Evolutionary conservation across 2,329 filamentous ascomycete species (phyloP).

Genomic region (Seiridium cupressi): DNA sequence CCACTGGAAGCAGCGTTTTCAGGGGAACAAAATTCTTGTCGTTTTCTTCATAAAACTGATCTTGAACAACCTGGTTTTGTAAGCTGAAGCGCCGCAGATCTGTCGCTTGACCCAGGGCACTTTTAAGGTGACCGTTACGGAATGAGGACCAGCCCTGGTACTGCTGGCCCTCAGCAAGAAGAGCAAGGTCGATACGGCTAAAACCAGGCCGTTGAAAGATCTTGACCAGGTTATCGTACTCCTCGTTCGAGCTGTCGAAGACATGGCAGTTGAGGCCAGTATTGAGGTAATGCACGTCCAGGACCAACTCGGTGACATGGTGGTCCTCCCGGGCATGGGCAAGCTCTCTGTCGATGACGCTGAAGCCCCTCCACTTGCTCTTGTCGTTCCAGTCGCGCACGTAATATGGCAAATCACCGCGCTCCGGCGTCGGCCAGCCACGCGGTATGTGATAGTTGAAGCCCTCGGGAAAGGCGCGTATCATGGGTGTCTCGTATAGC

Average conservation of each 20-base stretch:
- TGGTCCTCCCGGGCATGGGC: conserved; percentile 14
- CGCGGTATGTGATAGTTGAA: conserved; percentile 37
- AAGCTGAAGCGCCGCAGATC: conserved; percentile 20
- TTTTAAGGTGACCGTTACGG: conserved; percentile 14
- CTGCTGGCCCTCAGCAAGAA: conserved; percentile 13
- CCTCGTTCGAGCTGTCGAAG: conserved; percentile 22
- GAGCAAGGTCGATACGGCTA: conserved; percentile 22
- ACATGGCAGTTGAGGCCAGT: conserved; percentile 30
- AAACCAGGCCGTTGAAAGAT: conserved; percentile 24
- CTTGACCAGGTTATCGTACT: conserved; percentile 21
- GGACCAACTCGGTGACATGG: conserved; percentile 30
- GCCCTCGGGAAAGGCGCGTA: conserved; percentile 34
- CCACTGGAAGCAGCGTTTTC: conserved; percentile 25
- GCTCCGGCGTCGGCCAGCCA: conserved; percentile 22
- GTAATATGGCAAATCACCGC: not conserved
- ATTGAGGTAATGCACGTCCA: conserved; percentile 27
- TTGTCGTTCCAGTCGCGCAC: conserved; percentile 4
- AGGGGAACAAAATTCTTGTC: conserved; percentile 17
- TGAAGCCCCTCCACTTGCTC: conserved; percentile 30
- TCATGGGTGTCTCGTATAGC: conserved; percentile 39
- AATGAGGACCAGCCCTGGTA: conserved; percentile 9
- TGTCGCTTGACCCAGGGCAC: conserved; percentile 13
- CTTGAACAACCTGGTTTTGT: conserved; percentile 15
- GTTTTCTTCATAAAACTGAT: not conserved
- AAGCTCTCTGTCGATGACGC: conserved; percentile 22